Evolutionary conservation across 108 stramenopile genomes (phyloP).

Genomic region (Thalassiosira profunda): DNA sequence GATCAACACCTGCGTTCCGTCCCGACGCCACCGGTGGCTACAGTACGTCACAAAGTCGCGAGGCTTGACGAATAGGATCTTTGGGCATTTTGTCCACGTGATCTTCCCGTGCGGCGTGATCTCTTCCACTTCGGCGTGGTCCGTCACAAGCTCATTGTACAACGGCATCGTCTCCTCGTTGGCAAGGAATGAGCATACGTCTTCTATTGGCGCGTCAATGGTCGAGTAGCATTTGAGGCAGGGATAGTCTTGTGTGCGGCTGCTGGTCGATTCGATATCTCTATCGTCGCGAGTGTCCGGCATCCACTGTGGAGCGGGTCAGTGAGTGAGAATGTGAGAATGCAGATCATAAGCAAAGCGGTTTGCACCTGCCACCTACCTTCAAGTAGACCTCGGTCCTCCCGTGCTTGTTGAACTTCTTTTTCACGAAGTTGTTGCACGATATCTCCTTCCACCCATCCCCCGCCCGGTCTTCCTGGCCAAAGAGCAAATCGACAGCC

Average conservation of each 20-base stretch:
- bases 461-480: slow-evolving; percentile 35
- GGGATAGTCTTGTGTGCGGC: slow-evolving; percentile 54
- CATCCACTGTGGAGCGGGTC: slow-evolving; percentile 64
- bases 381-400: slow-evolving; percentile 70
- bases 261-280: slow-evolving; percentile 12
- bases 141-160: slow-evolving; percentile 82
- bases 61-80: slow-evolving; percentile 85
- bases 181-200: slow-evolving; percentile 79
- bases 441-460: slow-evolving; percentile 77
- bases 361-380: too few relatives aligned
- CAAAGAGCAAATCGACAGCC: slow-evolving; percentile 59
- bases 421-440: slow-evolving; percentile 69
- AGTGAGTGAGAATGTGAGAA: too few relatives aligned
- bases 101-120: slow-evolving; percentile 73
- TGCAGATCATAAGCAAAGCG: too few relatives aligned
- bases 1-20: slow-evolving; percentile 84
- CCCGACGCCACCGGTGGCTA: slow-evolving; percentile 82
- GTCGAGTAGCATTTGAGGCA: slow-evolving; percentile 73
- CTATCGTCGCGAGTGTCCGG: slow-evolving; percentile 70
- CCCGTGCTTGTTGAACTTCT: slow-evolving; percentile 64
- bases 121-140: slow-evolving; percentile 62
- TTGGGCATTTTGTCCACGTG: slow-evolving; percentile 77
- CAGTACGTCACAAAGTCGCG: slow-evolving; percentile 89
- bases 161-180: slow-evolving; percentile 56
- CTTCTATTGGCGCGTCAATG: slow-evolving; percentile 86